These are phyloP conservation scores for Penicillium waksmanii DNA, from an alignment of 495 filamentous ascomycete species.

Conservation along the genomic window DNA sequence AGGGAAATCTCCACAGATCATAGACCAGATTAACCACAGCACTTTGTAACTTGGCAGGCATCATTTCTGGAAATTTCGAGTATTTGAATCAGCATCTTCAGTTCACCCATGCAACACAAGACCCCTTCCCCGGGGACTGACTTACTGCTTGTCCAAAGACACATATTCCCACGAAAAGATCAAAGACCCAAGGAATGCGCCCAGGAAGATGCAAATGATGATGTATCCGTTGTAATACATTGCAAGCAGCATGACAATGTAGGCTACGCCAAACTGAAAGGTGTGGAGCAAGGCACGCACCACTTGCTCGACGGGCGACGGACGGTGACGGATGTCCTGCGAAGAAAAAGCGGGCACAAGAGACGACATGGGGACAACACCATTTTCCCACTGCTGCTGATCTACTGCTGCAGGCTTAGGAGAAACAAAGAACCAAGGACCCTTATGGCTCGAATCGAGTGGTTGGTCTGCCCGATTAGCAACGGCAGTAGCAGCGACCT, in stretches of 20 bases:
- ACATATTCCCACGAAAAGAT: constrained; percentile 60
- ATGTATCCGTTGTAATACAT: constrained; percentile 69
- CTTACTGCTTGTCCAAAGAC: constrained; percentile 24
- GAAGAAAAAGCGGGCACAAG: background rate
- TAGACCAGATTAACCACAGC: constrained; percentile 28
- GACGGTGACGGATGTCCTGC: constrained; percentile 37
- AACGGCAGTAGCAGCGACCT: background rate
- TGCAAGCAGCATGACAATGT: constrained; percentile 71
- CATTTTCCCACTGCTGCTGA: background rate
- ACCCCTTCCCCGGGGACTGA: background rate
- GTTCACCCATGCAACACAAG: too few species aligned
- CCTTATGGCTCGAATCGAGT: too few species aligned
- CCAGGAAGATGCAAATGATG: constrained; percentile 45
- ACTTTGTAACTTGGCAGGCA: constrained; percentile 39
- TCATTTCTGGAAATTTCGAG: constrained; percentile 31
- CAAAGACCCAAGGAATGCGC: constrained; percentile 62
- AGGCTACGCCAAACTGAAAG: constrained; percentile 70
- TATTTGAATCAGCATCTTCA: background rate
- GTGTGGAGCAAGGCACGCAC: constrained; percentile 66
- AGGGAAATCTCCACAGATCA: too few species aligned
- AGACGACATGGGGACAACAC: too few species aligned
- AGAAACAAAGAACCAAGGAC: too few species aligned
- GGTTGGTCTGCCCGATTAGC: too few species aligned
- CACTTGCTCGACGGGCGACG: constrained; percentile 57
- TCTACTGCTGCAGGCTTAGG: background rate